phyloP scores from a whole-genome alignment of 2,329 filamentous ascomycete species.

The Rhinocladiella mackenziei region DNA sequence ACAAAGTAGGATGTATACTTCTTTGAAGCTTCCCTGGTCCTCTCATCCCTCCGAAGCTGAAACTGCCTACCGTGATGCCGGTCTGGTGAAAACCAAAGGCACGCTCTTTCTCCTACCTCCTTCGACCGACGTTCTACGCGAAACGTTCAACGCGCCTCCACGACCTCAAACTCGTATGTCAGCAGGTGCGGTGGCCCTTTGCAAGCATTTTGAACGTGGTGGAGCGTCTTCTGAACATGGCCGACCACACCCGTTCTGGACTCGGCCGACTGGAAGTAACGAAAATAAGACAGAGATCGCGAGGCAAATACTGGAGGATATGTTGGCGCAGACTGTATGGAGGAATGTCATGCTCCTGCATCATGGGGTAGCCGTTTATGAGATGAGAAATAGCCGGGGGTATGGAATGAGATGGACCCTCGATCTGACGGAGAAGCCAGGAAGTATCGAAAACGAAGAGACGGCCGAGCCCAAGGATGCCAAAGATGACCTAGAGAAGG shows the following conservation, averaged over 20 bases:
- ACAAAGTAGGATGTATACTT: constrained; percentile 20
- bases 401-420: constrained; percentile 30
- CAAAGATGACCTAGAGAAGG: constrained; percentile 17
- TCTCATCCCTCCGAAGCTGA: constrained; percentile 16
- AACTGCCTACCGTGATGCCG: constrained; percentile 19
- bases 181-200: constrained; percentile 28
- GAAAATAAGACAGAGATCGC: constrained; percentile 28
- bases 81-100: constrained; percentile 26
- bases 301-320: constrained; percentile 21
- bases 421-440: constrained; percentile 14
- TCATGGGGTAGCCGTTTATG: constrained; percentile 28
- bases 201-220: constrained; percentile 30
- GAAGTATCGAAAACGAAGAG: not conserved
- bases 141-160: constrained; percentile 26
- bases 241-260: constrained; percentile 27
- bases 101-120: constrained; percentile 30
- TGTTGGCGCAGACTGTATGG: constrained; percentile 25
- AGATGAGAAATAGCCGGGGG: constrained; percentile 26
- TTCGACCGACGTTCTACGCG: constrained; percentile 12
- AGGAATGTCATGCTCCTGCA: constrained; percentile 30
- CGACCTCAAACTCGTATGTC: constrained; percentile 28
- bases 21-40: constrained; percentile 26
- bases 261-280: constrained; percentile 26
- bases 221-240: constrained; percentile 25
- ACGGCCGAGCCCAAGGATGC: not conserved